Evolutionary conservation across 495 filamentous ascomycete genomes (phyloP).

Genomic region (Lepidopterella palustris): DNA sequence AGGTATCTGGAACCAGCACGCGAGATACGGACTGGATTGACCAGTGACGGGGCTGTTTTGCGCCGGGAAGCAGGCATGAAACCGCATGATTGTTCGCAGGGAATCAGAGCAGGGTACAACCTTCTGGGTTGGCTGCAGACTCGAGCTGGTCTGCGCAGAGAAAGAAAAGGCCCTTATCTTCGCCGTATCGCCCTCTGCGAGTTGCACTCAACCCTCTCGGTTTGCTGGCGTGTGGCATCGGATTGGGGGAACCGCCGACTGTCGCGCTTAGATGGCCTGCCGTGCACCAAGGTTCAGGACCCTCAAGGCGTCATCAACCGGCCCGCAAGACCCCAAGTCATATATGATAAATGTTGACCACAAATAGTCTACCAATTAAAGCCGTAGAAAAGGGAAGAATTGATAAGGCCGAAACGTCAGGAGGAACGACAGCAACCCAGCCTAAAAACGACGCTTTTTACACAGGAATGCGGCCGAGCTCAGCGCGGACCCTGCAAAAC

Average conservation of each 20-base stretch:
- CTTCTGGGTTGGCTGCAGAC: background rate
- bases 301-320: no score
- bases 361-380: background rate
- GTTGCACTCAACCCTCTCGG: background rate
- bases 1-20: background rate
- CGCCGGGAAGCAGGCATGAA: no score
- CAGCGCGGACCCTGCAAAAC: background rate
- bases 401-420: slow-evolving; percentile 1
- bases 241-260: background rate
- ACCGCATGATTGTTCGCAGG: background rate
- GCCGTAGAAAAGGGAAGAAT: background rate
- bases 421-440: background rate
- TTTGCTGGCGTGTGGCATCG: background rate
- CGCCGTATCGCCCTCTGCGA: background rate
- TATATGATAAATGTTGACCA: no score
- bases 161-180: background rate
- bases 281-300: no score
- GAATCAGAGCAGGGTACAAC: background rate
- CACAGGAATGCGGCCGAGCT: background rate
- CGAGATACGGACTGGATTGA: background rate
- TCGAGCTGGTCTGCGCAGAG: no score
- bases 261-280: background rate
- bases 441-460: background rate
- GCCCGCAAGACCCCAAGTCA: no score
- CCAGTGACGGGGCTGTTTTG: no score